Conservation (phyloP, 805 yeast genomes). For the Starmerella apis region DNA sequence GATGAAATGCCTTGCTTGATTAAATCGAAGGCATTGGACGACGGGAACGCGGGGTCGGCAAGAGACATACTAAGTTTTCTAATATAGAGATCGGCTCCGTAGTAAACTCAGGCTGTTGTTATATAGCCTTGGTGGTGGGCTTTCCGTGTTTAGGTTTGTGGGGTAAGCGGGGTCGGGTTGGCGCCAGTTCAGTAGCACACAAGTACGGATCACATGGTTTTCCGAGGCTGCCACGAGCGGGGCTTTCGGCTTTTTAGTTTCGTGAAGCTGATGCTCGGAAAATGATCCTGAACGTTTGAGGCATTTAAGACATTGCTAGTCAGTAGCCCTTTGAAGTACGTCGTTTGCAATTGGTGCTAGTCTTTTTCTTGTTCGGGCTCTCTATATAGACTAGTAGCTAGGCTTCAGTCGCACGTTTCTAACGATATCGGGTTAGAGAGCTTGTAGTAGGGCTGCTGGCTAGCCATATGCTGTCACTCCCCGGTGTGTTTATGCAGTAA, state of each 20-base stretch:
- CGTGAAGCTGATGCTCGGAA: not conserved
- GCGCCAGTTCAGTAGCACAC: not conserved
- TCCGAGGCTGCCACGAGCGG: conserved; percentile 4
- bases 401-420: too few relatives aligned
- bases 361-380: too few relatives aligned
- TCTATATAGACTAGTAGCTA: too few relatives aligned
- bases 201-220: conserved; percentile 1
- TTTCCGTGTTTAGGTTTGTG: conserved; percentile 6
- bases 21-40: conserved; percentile 34
- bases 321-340: too few relatives aligned
- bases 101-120: not conserved
- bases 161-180: conserved; percentile 10
- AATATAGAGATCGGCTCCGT: not conserved
- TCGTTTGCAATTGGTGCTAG: too few relatives aligned
- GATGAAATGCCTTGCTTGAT: conserved; percentile 29
- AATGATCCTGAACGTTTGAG: not conserved
- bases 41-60: conserved; percentile 31
- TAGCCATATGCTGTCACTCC: not conserved
- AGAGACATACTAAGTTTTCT: conserved; percentile 19
- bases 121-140: conserved; percentile 7
- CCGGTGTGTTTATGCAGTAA: not conserved
- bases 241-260: conserved; percentile 1
- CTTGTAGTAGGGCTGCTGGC: not conserved
- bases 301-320: too few relatives aligned
- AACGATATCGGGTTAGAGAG: conserved; percentile 1